These are phyloP conservation scores for Stenogyne calaminthoides DNA, from an alignment of 305 asterid genomes.

Conservation along the genomic window DNA sequence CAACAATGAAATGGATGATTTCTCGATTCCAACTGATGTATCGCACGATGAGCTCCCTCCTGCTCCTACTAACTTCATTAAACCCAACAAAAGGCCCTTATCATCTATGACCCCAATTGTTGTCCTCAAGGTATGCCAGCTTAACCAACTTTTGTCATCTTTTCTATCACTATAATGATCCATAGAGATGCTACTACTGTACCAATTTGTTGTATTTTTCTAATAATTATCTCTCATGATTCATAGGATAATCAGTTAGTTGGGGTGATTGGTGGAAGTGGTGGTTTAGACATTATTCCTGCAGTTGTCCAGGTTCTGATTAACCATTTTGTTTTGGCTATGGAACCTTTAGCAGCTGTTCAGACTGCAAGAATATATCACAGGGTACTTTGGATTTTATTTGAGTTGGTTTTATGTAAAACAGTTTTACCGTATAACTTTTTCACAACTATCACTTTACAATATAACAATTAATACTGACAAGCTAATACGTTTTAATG, in stretches of 20 bases:
- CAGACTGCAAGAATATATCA: conserved; percentile 84
- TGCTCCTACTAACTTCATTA: conserved; percentile 80
- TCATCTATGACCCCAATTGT: conserved; percentile 89
- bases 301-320: conserved; percentile 82
- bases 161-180: background rate
- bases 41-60: conserved; percentile 74
- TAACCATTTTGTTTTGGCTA: conserved; percentile 77
- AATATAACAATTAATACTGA: too few relatives aligned
- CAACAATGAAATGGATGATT: conserved; percentile 94
- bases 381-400: conserved; percentile 41
- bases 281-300: conserved; percentile 76
- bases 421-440: too few relatives aligned
- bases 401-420: too few relatives aligned
- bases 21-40: conserved; percentile 68
- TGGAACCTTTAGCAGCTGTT: conserved; percentile 79
- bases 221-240: background rate
- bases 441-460: too few relatives aligned
- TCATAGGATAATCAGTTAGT: conserved; percentile 71
- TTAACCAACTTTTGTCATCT: background rate
- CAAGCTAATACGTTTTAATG: too few relatives aligned
- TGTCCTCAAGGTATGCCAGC: conserved; percentile 71
- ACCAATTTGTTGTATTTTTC: background rate
- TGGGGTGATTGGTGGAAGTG: conserved; percentile 90
- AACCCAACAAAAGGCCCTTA: conserved; percentile 81
- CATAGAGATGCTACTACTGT: background rate